phyloP scores from a whole-genome alignment of 805 yeast genomes.

The Monosporozyma solicola region DNA sequence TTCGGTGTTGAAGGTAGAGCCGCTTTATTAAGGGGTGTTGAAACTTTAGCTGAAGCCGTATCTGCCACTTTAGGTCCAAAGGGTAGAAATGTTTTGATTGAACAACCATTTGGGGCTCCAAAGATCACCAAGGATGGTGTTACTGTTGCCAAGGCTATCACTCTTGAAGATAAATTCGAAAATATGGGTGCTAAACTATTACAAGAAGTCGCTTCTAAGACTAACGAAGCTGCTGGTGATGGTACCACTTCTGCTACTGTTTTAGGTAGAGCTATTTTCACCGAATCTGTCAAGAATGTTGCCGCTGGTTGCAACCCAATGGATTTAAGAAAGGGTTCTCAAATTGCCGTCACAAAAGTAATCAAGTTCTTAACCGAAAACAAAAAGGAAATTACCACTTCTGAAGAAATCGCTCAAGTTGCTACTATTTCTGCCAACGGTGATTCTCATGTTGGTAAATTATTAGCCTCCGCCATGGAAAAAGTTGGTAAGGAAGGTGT shows the following conservation, averaged over 20 bases:
- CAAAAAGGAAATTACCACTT: conserved; percentile 88
- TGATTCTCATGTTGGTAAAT: conserved; percentile 81
- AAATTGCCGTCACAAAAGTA: conserved; percentile 92
- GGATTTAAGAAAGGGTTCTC: conserved; percentile 96
- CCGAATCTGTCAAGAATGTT: conserved; percentile 91
- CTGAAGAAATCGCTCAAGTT: conserved; percentile 94
- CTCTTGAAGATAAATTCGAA: conserved; percentile 82
- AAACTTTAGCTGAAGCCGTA: conserved; percentile 90
- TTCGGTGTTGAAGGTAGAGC: conserved; percentile 98
- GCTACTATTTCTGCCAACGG: conserved; percentile 98
- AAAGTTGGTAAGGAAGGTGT: conserved; percentile 99
- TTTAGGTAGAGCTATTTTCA: conserved; percentile 88
- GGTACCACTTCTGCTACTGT: conserved; percentile 98
- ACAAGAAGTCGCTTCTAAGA: conserved; percentile 95
- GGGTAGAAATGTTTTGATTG: conserved; percentile 94
- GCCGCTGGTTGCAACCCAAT: conserved; percentile 99
- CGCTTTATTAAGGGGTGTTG: conserved; percentile 86
- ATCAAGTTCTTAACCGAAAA: conserved; percentile 73
- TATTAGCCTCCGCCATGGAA: conserved; percentile 94
- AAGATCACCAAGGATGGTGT: conserved; percentile 99
- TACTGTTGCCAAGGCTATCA: conserved; percentile 84
- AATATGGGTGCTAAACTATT: conserved; percentile 91
- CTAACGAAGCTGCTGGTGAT: conserved; percentile 97
- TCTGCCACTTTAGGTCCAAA: conserved; percentile 96
- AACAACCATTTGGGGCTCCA: conserved; percentile 94